Evolutionary conservation across 2,329 filamentous ascomycete species (phyloP).

Genomic region (Trichophyton equinum): DNA sequence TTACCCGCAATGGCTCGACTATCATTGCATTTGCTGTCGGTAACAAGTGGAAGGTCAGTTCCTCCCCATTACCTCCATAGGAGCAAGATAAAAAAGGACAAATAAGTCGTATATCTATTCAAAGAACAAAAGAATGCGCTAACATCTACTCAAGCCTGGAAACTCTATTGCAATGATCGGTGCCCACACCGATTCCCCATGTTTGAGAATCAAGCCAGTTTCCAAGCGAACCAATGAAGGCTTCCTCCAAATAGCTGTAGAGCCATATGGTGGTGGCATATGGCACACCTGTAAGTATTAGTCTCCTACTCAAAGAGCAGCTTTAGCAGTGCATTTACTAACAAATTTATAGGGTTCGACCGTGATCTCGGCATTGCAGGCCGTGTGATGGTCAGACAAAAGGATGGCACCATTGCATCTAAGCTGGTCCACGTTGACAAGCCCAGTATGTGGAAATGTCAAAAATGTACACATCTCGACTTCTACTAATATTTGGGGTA

Average conservation of each 20-base stretch:
- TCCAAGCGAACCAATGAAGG: conserved; percentile 78
- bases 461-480: neutral
- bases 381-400: conserved; percentile 65
- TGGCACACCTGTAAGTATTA: conserved; percentile 69
- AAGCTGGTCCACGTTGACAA: conserved; percentile 82
- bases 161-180: conserved; percentile 88
- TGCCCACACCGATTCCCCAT: conserved; percentile 90
- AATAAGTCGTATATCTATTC: neutral
- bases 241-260: conserved; percentile 87
- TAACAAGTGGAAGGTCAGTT: conserved; percentile 15
- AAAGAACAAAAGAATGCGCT: neutral
- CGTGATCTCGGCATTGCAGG: conserved; percentile 85
- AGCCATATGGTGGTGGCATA: conserved; percentile 91
- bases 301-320: neutral
- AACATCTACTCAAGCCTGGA: conserved; percentile 43
- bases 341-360: conserved; percentile 57
- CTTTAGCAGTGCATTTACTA: conserved; percentile 7
- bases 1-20: conserved; percentile 72
- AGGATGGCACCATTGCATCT: conserved; percentile 61
- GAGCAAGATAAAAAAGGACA: neutral
- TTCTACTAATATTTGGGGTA: conserved; percentile 12
- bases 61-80: neutral
- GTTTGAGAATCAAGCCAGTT: conserved; percentile 82
- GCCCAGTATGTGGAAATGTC: conserved; percentile 42
- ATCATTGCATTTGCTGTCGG: conserved; percentile 69